Evolutionary conservation across 1,139 yeast genomes (phyloP).

Genomic region (Oligophagozyma castellii): DNA sequence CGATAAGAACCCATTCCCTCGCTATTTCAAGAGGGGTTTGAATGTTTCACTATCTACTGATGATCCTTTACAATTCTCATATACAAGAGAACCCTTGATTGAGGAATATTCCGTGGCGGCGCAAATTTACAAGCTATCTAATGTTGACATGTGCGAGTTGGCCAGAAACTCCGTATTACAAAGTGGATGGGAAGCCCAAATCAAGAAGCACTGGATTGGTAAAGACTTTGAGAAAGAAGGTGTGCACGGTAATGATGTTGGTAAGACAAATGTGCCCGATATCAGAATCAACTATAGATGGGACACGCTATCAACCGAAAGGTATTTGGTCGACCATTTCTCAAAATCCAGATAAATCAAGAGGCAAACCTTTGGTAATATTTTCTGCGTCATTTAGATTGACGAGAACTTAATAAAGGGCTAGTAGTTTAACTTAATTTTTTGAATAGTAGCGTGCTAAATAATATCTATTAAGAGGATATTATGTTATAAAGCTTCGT

Average conservation of each 20-base stretch:
- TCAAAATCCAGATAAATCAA: constrained; percentile 14
- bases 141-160: constrained; percentile 92
- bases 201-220: constrained; percentile 92
- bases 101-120: constrained; percentile 98
- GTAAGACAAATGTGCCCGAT: constrained; percentile 89
- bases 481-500: too few relatives aligned
- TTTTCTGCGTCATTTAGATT: too few relatives aligned
- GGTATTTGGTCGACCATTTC: constrained; percentile 56
- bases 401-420: too few relatives aligned
- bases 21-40: constrained; percentile 82
- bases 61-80: constrained; percentile 90
- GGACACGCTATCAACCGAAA: constrained; percentile 69
- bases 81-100: constrained; percentile 93
- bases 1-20: constrained; percentile 85
- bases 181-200: constrained; percentile 78
- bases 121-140: constrained; percentile 82
- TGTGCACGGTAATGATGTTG: constrained; percentile 70
- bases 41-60: constrained; percentile 87
- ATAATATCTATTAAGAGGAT: too few relatives aligned
- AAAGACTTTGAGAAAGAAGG: constrained; percentile 49
- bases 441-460: too few relatives aligned
- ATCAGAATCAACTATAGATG: constrained; percentile 70
- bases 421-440: too few relatives aligned
- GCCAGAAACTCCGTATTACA: constrained; percentile 76
- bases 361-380: too few relatives aligned